These are phyloP conservation scores for Spathaspora passalidarum DNA, from an alignment of 805 yeast species.

Conservation along the genomic window DNA sequence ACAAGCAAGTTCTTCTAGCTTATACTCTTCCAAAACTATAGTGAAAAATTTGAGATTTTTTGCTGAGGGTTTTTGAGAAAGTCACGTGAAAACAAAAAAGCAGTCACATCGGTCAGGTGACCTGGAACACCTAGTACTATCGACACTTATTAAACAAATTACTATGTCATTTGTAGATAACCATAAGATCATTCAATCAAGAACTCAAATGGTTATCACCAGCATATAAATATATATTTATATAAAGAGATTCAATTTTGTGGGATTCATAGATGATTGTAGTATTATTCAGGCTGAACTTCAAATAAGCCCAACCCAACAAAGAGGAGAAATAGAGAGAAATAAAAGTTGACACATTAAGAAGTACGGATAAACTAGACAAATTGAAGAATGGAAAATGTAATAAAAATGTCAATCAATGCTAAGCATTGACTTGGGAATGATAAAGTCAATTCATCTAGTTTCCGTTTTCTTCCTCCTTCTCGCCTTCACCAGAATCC, in stretches of 20 bases:
- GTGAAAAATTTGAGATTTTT: neutral
- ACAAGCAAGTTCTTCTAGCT: neutral
- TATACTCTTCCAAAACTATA: neutral
- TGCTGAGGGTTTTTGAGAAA: neutral
- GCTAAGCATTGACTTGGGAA: neutral
- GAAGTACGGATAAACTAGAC: neutral
- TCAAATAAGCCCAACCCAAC: neutral
- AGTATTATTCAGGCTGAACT: neutral
- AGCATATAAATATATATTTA: neutral
- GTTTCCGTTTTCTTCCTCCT: neutral
- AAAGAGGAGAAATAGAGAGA: neutral
- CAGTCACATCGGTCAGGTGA: neutral
- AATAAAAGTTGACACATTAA: neutral
- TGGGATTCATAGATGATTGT: neutral
- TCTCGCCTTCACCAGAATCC: slow-evolving; percentile 4
- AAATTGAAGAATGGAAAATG: neutral
- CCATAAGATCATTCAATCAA: neutral
- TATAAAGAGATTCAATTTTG: neutral
- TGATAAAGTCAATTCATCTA: neutral
- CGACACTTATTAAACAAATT: no score
- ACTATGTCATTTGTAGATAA: neutral
- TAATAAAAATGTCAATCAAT: neutral
- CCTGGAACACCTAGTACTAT: neutral
- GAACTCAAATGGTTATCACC: neutral
- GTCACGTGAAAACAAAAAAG: neutral